Evolutionary conservation across 2,329 filamentous ascomycete genomes (phyloP).

Genomic region (Geosmithia putterillii): DNA sequence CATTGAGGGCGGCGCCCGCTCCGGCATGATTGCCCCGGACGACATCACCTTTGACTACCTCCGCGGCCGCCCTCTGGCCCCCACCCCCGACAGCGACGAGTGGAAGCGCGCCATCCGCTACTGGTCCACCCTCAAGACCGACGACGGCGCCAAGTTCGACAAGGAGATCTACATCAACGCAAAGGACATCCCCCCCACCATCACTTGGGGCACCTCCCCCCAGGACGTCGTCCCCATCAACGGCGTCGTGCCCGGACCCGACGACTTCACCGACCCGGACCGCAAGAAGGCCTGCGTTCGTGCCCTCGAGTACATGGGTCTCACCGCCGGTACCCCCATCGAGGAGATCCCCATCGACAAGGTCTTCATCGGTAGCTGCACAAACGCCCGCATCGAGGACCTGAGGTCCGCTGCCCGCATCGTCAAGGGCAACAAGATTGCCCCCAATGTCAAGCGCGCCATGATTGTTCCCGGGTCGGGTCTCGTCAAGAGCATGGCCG

Average conservation of each 20-base stretch:
- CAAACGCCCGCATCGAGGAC: constrained; percentile 94
- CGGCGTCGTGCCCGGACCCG: constrained; percentile 78
- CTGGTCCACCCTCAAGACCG: constrained; percentile 78
- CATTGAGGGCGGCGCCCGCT: constrained; percentile 88
- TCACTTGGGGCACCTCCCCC: constrained; percentile 94
- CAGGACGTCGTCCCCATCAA: constrained; percentile 95
- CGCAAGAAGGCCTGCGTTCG: constrained; percentile 72
- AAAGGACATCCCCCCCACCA: constrained; percentile 85
- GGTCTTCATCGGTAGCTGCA: constrained; percentile 96
- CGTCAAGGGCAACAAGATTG: constrained; percentile 78
- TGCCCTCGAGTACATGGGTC: constrained; percentile 92
- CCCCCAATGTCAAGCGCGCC: constrained; percentile 79
- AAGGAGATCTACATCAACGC: constrained; percentile 79
- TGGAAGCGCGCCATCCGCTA: constrained; percentile 84
- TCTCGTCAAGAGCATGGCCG: constrained; percentile 83
- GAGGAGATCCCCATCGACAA: constrained; percentile 90
- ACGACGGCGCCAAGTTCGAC: constrained; percentile 82
- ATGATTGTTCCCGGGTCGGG: constrained; percentile 96
- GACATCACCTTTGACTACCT: constrained; percentile 92
- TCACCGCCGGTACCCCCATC: constrained; percentile 76
- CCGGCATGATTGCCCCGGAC: constrained; percentile 94
- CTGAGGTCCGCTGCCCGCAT: constrained; percentile 76
- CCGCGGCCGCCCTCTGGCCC: constrained; percentile 79
- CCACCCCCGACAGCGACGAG: constrained; percentile 69
- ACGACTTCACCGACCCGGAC: constrained; percentile 66